Base-by-base conservation (phyloP, 2,329 filamentous ascomycete genomes). In the Aspergillus tamarii region DNA sequence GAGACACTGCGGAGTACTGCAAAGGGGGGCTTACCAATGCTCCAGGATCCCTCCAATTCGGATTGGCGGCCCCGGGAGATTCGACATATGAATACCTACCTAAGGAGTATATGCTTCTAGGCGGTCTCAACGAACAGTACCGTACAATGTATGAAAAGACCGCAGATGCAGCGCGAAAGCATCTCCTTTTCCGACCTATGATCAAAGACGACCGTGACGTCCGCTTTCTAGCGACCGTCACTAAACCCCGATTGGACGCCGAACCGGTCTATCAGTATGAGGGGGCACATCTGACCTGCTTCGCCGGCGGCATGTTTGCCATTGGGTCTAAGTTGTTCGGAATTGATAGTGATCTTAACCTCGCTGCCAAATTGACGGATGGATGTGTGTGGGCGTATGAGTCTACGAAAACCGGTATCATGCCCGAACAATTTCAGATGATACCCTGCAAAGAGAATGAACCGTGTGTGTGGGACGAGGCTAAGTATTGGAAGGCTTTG, bases 321-420 rank as follows among this genome's bases (percentile, higher is more conserved):
- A 74, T 89, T 0, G 87, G 86, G 32, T 83, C 86, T 52, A 85
- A 84, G 69, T 70, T 88, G 1, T 88, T 88, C 72, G 76, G 81
- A 16, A 79, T 84, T n/a, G 75, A 83, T 3, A 76, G 77, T 19
- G 86, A 89, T 67, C 77, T 89, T 64, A 77, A 82, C 0, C 82
- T 88, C 58, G 87, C 85, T 12, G 78, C 81, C 50, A 85, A 87
- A 69, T 77, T 89, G 53, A 85, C 86, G 0, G 83, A 89, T 61
- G 84, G 84, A 4, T 89, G 87, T 70, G 83, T 88, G n/a, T 89
- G 86, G 86, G 83, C 86, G 1, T 89, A 89, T 73, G 81, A 84
- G 66, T 78, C 81, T 11, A 84, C 84, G 6, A 82, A 83, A 1
- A 79, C 84, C 2, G 86, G 87, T 6, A 84, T 89, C 63, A 89